These are phyloP conservation scores for Cladobotryum mycophilum DNA, from an alignment of 2,329 filamentous ascomycete species.

Conservation along the genomic window DNA sequence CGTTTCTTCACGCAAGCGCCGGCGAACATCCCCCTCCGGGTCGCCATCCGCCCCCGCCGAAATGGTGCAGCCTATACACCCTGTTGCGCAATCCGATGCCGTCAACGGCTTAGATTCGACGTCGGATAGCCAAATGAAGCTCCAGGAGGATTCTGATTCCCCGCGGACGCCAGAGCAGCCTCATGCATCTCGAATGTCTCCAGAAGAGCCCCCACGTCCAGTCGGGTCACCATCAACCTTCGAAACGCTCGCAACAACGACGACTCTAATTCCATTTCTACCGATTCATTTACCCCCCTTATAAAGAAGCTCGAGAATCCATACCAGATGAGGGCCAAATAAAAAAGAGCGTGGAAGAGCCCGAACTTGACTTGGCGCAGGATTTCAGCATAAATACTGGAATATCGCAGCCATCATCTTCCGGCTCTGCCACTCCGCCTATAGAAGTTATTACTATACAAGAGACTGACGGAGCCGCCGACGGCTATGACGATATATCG, in stretches of 20 bases:
- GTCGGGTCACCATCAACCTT: constrained; percentile 55
- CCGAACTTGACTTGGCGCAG: constrained; percentile 32
- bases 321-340: constrained; percentile 23
- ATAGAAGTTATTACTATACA: constrained; percentile 37
- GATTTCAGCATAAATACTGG: constrained; percentile 18
- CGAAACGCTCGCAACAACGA: constrained; percentile 39
- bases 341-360: constrained; percentile 41
- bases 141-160: constrained; percentile 13
- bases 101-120: constrained; percentile 21
- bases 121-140: constrained; percentile 33
- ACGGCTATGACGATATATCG: constrained; percentile 22
- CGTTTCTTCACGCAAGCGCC: constrained; percentile 52
- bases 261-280: constrained; percentile 22
- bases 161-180: constrained; percentile 39
- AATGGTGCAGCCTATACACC: constrained; percentile 27
- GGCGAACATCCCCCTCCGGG: constrained; percentile 51
- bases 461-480: constrained; percentile 26
- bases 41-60: constrained; percentile 50
- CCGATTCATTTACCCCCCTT: not conserved
- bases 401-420: constrained; percentile 29
- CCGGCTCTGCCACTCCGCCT: constrained; percentile 38
- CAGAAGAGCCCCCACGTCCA: constrained; percentile 39
- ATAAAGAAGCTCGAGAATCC: not conserved
- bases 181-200: constrained; percentile 25
- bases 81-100: constrained; percentile 27